These are phyloP conservation scores for Nematocida parisii DNA, from an alignment of 371 early-diverging fungal species.

Conservation along the genomic window DNA sequence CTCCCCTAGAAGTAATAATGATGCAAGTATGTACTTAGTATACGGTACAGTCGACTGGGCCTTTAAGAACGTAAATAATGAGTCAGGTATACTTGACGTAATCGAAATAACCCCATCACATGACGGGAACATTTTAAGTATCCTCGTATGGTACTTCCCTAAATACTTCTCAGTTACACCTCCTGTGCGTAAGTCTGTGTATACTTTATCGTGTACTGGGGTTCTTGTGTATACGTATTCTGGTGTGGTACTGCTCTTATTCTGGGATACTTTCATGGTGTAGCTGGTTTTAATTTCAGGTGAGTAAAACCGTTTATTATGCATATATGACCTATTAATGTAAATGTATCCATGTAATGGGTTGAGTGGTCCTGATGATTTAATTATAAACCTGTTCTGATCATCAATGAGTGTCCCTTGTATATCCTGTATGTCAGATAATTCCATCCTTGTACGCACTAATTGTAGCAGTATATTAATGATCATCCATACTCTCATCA, in stretches of 20 bases:
- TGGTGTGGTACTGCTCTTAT: no score
- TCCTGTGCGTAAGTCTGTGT: background rate
- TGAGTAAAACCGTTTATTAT: background rate
- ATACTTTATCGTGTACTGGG: background rate
- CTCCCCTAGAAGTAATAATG: background rate
- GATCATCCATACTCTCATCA: no score
- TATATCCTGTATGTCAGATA: no score
- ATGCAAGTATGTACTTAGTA: background rate
- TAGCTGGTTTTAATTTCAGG: constrained; percentile 1
- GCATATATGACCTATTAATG: background rate
- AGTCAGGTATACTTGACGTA: background rate
- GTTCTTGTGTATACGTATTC: background rate
- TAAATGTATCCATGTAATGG: background rate
- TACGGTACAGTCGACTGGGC: background rate
- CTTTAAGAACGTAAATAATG: background rate
- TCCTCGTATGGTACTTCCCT: background rate
- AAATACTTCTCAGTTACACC: background rate
- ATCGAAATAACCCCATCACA: background rate
- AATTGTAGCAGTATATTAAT: no score
- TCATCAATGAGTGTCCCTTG: no score
- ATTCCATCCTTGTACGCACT: no score
- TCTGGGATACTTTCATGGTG: background rate
- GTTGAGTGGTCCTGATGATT: background rate
- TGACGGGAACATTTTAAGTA: background rate
- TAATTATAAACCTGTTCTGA: no score